A percentile compares a stretch with the other conserved stretches of the same genome.
Conservation (phyloP, 371 early-diverging fungal genomes). For the Smittium mucronatum region DNA sequence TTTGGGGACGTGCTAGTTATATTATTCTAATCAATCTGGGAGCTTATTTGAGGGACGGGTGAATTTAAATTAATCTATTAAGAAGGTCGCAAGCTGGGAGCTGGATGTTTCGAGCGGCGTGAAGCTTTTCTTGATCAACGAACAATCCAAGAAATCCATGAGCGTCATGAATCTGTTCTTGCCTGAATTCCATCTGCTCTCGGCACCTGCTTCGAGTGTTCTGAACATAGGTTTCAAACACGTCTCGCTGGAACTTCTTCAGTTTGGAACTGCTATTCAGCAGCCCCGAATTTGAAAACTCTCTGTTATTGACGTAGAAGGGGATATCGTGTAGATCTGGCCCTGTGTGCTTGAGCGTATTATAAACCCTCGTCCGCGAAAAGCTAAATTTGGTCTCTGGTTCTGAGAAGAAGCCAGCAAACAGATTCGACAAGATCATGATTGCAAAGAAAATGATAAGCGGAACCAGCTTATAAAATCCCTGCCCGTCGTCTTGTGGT, state of each 20-base stretch:
- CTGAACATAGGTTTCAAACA: constrained; percentile 35
- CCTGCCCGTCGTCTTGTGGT: constrained; percentile 12
- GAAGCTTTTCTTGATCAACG: constrained; percentile 33
- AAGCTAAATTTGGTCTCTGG: constrained; percentile 30
- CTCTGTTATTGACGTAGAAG: constrained; percentile 39
- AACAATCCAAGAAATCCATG: constrained; percentile 37
- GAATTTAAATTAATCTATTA: constrained; percentile 13
- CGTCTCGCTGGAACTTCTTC: constrained; percentile 30
- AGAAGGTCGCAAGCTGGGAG: constrained; percentile 40
- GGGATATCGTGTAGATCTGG: constrained; percentile 28
- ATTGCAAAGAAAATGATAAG: constrained; percentile 39
- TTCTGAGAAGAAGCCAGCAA: constrained; percentile 24
- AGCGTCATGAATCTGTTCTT: constrained; percentile 30
- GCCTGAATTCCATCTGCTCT: constrained; percentile 32
- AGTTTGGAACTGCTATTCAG: constrained; percentile 19
- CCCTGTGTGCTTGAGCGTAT: constrained; percentile 23
- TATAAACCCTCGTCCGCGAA: constrained; percentile 16
- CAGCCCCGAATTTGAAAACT: constrained; percentile 21
- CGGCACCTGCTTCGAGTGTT: constrained; percentile 32
- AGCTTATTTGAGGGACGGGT: too few species aligned
- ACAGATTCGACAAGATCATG: constrained; percentile 36
- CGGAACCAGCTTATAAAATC: constrained; percentile 39
- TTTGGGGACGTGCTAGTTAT: not conserved
- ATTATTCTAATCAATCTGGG: not conserved
- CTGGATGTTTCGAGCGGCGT: constrained; percentile 33